Percentiles rank a stretch among this genome's conserved stretches.
Evolutionary conservation across 345 rosid genomes (phyloP).

Genomic region (Noccaea bulbosa): DNA sequence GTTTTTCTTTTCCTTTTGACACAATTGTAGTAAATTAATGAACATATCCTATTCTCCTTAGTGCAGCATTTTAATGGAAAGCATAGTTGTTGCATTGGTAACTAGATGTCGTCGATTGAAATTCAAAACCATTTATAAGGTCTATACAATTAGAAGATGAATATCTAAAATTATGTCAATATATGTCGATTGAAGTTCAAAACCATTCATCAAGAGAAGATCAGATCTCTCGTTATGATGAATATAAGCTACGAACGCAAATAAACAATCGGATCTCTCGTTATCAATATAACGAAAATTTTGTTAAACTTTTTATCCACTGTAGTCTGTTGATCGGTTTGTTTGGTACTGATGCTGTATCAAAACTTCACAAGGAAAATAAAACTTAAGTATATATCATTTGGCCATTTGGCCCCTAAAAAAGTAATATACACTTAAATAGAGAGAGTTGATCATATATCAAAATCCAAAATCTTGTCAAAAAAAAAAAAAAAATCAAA

Average conservation of each 20-base stretch:
- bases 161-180: background rate
- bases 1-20: background rate
- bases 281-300: too few species aligned
- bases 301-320: too few species aligned
- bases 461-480: constrained; percentile 7
- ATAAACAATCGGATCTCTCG: too few species aligned
- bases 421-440: too few species aligned
- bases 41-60: background rate
- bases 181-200: too few species aligned
- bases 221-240: background rate
- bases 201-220: background rate
- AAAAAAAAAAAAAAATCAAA: too few species aligned
- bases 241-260: too few species aligned
- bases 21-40: constrained; percentile 21
- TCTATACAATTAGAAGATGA: background rate
- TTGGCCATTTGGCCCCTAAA: too few species aligned
- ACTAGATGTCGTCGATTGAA: background rate
- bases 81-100: background rate
- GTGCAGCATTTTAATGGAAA: constrained; percentile 2
- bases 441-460: background rate
- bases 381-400: too few species aligned
- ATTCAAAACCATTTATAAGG: background rate
- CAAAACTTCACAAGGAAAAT: background rate
- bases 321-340: background rate
- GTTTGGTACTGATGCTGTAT: background rate